These are phyloP conservation scores for Mucor irregularis DNA, from an alignment of 371 early-diverging fungal genomes.

Conservation along the genomic window DNA sequence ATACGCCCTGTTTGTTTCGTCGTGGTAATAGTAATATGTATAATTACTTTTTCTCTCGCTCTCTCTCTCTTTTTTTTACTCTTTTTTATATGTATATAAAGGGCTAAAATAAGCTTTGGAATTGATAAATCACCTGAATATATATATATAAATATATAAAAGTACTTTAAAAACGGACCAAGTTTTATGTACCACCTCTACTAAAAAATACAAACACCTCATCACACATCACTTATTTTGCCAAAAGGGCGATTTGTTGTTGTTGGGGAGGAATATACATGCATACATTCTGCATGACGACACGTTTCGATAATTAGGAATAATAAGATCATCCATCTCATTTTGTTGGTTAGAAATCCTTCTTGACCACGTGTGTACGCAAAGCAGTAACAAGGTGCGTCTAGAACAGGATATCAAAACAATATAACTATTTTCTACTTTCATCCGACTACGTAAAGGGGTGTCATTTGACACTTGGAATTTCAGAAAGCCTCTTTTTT, in stretches of 20 bases:
- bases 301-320: constrained; percentile 1
- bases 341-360: constrained; percentile 1
- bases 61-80: too few species aligned
- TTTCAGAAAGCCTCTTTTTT: not conserved
- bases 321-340: constrained; percentile 1
- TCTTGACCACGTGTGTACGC: constrained; percentile 15
- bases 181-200: too few species aligned
- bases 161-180: not conserved
- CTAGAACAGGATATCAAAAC: constrained; percentile 7
- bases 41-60: not conserved
- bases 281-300: not conserved
- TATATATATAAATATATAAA: not conserved
- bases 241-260: not conserved
- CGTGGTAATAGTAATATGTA: too few species aligned
- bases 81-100: not conserved
- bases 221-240: too few species aligned
- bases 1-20: too few species aligned
- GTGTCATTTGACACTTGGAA: not conserved
- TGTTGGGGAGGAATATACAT: not conserved
- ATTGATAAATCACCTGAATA: not conserved
- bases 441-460: not conserved
- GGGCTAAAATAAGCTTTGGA: not conserved
- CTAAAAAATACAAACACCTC: too few species aligned
- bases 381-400: constrained; percentile 1
- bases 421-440: not conserved